phyloP scores from a whole-genome alignment of 192 early-diverging fungal species.

The Backusella westeae region DNA sequence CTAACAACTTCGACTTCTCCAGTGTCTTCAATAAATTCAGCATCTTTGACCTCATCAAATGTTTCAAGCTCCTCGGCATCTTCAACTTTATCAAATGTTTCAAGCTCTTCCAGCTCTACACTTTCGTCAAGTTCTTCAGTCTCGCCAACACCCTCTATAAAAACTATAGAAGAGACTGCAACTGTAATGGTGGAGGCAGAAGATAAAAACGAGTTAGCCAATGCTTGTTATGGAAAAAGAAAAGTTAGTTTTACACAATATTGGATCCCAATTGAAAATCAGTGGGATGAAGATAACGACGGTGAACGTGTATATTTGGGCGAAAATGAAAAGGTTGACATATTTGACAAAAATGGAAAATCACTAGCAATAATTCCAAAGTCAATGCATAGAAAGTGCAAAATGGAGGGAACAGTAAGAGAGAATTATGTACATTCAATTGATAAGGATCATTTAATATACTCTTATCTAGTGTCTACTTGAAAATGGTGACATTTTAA shows the following conservation, averaged over 20 bases:
- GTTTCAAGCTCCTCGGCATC: not conserved
- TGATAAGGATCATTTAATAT: not conserved
- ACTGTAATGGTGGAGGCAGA: not conserved
- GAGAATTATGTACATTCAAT: not conserved
- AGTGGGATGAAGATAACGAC: slow-evolving; percentile 27
- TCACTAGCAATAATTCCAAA: slow-evolving; percentile 9
- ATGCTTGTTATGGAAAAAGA: slow-evolving; percentile 10
- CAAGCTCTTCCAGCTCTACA: not conserved
- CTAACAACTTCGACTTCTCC: too few relatives aligned
- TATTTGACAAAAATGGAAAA: not conserved
- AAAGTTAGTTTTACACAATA: slow-evolving; percentile 22
- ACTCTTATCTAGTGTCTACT: slow-evolving; percentile 11
- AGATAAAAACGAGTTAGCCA: not conserved
- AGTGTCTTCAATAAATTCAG: too few relatives aligned
- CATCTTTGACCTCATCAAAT: too few relatives aligned
- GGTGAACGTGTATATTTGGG: slow-evolving; percentile 18
- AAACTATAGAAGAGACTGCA: not conserved
- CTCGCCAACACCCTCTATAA: not conserved
- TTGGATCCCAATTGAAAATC: slow-evolving; percentile 38
- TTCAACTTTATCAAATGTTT: not conserved
- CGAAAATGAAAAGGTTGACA: not conserved
- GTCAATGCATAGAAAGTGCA: slow-evolving; percentile 18
- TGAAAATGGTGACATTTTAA: slow-evolving; percentile 17
- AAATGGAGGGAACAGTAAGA: slow-evolving; percentile 34
- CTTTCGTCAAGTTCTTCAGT: not conserved